phyloP scores from a whole-genome alignment of 129 eudicot species.

The Lactuca sativa region DNA sequence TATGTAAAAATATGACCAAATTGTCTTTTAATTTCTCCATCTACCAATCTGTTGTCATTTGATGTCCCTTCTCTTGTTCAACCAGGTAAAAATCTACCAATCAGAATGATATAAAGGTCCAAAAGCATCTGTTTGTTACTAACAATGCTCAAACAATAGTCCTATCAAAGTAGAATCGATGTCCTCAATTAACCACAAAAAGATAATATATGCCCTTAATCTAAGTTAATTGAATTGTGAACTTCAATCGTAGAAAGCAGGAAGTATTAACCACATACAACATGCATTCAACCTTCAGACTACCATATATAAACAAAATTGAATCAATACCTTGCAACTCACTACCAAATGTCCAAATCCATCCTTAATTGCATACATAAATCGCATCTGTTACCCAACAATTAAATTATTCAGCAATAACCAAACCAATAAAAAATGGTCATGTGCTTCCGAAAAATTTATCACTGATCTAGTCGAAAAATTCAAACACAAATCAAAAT shows the following conservation, averaged over 20 bases:
- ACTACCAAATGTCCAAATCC: conserved; percentile 54
- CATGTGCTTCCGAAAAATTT: conserved; percentile 22
- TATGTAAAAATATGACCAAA: too few relatives aligned
- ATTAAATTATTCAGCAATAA: conserved; percentile 30
- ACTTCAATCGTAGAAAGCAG: conserved; percentile 4
- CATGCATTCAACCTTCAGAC: conserved; percentile 18
- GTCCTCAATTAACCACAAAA: conserved; percentile 24
- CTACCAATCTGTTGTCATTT: too few relatives aligned
- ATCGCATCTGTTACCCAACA: conserved; percentile 4
- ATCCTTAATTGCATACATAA: conserved; percentile 37
- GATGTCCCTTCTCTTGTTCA: too few relatives aligned
- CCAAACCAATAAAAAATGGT: conserved; percentile 18
- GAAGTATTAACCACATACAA: not conserved
- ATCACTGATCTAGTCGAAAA: conserved; percentile 32
- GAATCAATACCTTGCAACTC: conserved; percentile 69
- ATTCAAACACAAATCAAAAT: conserved; percentile 23
- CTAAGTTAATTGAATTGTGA: not conserved
- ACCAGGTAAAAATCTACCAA: too few relatives aligned
- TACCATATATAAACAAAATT: not conserved
- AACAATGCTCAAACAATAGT: not conserved
- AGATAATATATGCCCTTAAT: conserved; percentile 9
- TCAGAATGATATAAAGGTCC: too few relatives aligned
- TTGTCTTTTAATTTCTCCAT: too few relatives aligned
- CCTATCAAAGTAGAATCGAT: conserved; percentile 5
- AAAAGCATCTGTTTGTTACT: not conserved